These are phyloP conservation scores for Arthrobotrys entomopaga DNA, from an alignment of 2,329 filamentous ascomycete genomes.

Conservation along the genomic window DNA sequence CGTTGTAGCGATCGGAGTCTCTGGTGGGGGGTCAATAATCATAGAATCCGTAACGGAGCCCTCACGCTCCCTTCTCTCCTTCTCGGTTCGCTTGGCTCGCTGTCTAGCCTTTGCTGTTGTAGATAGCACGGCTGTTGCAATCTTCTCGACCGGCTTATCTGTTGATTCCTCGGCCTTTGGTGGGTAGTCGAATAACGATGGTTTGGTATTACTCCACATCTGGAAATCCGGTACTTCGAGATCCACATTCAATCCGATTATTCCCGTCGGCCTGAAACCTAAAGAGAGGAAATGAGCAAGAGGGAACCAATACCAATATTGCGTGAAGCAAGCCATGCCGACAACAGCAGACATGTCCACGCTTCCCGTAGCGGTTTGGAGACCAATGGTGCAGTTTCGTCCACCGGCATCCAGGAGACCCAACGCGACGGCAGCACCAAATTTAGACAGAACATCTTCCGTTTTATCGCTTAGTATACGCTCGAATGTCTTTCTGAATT, in stretches of 20 bases:
- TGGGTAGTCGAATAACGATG: slow-evolving; percentile 96
- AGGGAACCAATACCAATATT: slow-evolving; percentile 99
- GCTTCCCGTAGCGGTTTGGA: slow-evolving; percentile 97
- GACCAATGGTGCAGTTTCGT: slow-evolving; percentile 95
- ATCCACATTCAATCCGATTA: slow-evolving; percentile 93
- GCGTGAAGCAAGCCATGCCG: slow-evolving; percentile 96
- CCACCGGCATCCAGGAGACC: slow-evolving; percentile 98
- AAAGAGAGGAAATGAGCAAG: slow-evolving; percentile 96
- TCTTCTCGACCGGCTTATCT: slow-evolving; percentile 90
- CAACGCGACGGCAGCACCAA: slow-evolving; percentile 89
- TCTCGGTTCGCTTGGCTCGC: slow-evolving; percentile 91
- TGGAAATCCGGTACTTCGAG: slow-evolving; percentile 93
- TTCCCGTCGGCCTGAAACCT: slow-evolving; percentile 94
- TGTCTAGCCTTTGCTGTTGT: slow-evolving; percentile 98
- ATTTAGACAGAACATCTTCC: slow-evolving; percentile 99
- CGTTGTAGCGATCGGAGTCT: slow-evolving; percentile 73
- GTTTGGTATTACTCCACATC: slow-evolving; percentile 92
- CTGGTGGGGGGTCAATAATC: slow-evolving; percentile 85
- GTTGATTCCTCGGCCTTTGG: slow-evolving; percentile 95
- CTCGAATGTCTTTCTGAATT: slow-evolving; percentile 89
- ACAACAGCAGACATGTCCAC: slow-evolving; percentile 99
- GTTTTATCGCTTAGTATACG: slow-evolving; percentile 95
- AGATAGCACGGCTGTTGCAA: slow-evolving; percentile 93
- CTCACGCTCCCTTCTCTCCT: slow-evolving; percentile 61
- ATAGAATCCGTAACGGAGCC: slow-evolving; percentile 82